These are phyloP conservation scores for Backusella australiensis DNA, from an alignment of 192 early-diverging fungal genomes.

Conservation along the genomic window DNA sequence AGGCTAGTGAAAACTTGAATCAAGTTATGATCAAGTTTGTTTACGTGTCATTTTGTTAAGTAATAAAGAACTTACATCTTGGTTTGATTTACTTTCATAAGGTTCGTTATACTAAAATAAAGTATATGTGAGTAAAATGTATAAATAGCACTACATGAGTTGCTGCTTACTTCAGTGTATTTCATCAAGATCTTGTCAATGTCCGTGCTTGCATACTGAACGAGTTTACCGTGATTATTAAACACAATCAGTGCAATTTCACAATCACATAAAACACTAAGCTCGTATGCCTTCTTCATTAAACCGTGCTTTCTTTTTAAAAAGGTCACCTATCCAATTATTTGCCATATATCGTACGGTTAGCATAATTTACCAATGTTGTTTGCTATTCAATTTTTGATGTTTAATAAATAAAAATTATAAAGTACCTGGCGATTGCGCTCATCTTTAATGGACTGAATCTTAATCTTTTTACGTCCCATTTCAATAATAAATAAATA, in stretches of 20 bases:
- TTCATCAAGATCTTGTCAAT: constrained; percentile 94
- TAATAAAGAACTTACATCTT: constrained; percentile 32
- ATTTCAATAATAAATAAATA: constrained; percentile 42
- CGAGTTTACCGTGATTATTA: constrained; percentile 88
- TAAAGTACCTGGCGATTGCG: constrained; percentile 82
- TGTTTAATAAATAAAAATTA: not conserved
- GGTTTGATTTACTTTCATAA: constrained; percentile 40
- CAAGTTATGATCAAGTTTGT: not conserved
- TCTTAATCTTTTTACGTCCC: constrained; percentile 97
- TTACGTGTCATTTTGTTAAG: too few relatives aligned
- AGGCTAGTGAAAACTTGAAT: constrained; percentile 20
- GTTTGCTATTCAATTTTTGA: not conserved
- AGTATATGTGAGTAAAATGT: not conserved
- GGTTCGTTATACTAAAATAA: constrained; percentile 38
- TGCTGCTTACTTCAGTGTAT: constrained; percentile 74
- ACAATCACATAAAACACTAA: constrained; percentile 92
- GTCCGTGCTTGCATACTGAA: constrained; percentile 90
- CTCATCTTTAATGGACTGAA: constrained; percentile 89
- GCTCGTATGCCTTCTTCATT: constrained; percentile 97
- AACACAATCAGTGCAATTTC: constrained; percentile 96
- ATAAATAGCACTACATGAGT: not conserved
- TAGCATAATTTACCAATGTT: not conserved
- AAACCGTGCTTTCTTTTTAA: constrained; percentile 92
- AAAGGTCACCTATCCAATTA: constrained; percentile 74
- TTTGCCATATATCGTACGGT: not conserved